Evolutionary conservation across 805 yeast species (phyloP).

Genomic region (Cyberlindnera saturnus): DNA sequence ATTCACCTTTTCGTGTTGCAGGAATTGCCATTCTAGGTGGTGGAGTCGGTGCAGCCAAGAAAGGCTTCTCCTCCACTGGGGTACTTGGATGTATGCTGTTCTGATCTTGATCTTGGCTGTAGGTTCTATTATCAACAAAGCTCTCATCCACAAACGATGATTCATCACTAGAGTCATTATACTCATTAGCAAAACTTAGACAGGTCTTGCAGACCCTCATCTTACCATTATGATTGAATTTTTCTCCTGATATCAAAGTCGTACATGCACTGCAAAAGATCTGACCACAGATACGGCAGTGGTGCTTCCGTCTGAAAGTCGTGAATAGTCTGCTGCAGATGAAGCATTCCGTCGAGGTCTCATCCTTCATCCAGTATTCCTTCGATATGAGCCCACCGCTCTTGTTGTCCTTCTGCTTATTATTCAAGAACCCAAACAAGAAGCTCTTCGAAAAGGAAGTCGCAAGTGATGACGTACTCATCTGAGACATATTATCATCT

Average conservation of each 20-base stretch:
- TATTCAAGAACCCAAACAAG: slow-evolving; percentile 34
- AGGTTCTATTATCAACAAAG: slow-evolving; percentile 15
- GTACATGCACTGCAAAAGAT: slow-evolving; percentile 88
- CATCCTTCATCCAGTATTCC: slow-evolving; percentile 96
- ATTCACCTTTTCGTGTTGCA: slow-evolving; percentile 72
- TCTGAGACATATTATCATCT: slow-evolving; percentile 28
- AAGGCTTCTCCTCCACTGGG: slow-evolving; percentile 15
- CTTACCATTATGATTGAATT: slow-evolving; percentile 58
- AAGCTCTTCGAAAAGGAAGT: slow-evolving; percentile 37
- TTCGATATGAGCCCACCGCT: slow-evolving; percentile 31
- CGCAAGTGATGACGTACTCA: slow-evolving; percentile 36
- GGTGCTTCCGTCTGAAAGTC: slow-evolving; percentile 88
- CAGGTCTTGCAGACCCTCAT: slow-evolving; percentile 78
- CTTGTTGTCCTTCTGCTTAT: slow-evolving; percentile 22
- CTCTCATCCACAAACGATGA: slow-evolving; percentile 35
- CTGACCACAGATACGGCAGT: slow-evolving; percentile 94
- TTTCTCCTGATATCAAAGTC: slow-evolving; percentile 57
- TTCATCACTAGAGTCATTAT: slow-evolving; percentile 71
- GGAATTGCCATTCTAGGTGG: slow-evolving; percentile 78
- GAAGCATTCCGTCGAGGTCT: slow-evolving; percentile 83
- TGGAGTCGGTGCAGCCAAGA: slow-evolving; percentile 41
- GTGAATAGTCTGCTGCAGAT: slow-evolving; percentile 75
- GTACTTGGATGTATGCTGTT: slow-evolving; percentile 11
- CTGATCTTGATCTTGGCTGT: slow-evolving; percentile 16
- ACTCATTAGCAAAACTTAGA: slow-evolving; percentile 52